Conservation (phyloP, 768 basidiomycete species). For the Amanita subjunquillea region DNA sequence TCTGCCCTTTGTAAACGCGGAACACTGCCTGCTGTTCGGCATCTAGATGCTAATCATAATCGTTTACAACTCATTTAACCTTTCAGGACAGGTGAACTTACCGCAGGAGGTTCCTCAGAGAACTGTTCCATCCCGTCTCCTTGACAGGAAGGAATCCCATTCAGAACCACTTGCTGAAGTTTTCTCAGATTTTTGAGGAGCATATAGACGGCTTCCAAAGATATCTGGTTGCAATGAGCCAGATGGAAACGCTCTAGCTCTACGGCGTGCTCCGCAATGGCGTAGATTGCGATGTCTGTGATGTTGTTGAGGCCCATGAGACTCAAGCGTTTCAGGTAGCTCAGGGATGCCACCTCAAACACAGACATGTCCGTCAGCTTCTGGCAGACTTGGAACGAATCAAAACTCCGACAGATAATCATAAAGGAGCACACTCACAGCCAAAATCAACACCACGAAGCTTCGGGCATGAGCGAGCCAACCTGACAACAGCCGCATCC, state of each 20-base stretch:
- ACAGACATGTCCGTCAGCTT: conserved; percentile 80
- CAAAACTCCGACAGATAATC: neutral
- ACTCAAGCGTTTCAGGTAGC: conserved; percentile 64
- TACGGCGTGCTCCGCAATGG: conserved; percentile 62
- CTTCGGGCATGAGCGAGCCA: conserved; percentile 62
- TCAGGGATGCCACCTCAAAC: conserved; percentile 65
- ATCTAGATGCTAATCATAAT: conserved; percentile 42
- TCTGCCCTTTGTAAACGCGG: conserved; percentile 70
- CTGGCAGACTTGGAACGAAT: conserved; percentile 49
- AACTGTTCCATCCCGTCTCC: conserved; percentile 65
- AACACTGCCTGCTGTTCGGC: conserved; percentile 59
- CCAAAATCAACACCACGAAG: conserved; percentile 81
- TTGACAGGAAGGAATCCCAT: conserved; percentile 68
- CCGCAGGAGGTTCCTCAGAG: conserved; percentile 60
- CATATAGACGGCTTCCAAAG: conserved; percentile 65
- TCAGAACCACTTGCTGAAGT: conserved; percentile 69
- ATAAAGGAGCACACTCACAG: conserved; percentile 40
- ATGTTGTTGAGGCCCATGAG: conserved; percentile 73
- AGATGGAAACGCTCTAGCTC: conserved; percentile 75
- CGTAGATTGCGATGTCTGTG: conserved; percentile 75
- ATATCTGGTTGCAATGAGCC: conserved; percentile 77
- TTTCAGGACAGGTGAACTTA: conserved; percentile 21
- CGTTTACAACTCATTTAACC: neutral
- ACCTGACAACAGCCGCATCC: conserved; percentile 56
- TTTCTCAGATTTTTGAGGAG: conserved; percentile 48